Percentiles rank a stretch among this genome's conserved stretches.
These are phyloP conservation scores for Biscogniauxia marginata DNA, from an alignment of 2,329 filamentous ascomycete genomes.

Conservation along the genomic window DNA sequence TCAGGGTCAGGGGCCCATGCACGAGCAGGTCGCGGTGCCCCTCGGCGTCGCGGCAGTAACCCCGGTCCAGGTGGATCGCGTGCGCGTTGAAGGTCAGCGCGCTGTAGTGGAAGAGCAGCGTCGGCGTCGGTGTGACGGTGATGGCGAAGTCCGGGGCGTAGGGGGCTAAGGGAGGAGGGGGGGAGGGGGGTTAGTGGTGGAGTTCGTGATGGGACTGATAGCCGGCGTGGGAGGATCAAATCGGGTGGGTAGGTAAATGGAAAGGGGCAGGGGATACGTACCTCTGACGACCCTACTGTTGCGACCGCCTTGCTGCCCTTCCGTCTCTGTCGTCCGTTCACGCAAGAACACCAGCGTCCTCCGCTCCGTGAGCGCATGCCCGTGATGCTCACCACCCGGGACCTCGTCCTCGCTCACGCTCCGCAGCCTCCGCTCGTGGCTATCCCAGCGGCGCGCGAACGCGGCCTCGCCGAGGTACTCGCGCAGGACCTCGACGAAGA, in stretches of 20 bases:
- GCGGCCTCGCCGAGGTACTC: constrained; percentile 37
- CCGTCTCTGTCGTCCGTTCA: constrained; percentile 14
- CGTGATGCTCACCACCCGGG: constrained; percentile 1
- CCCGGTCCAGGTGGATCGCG: constrained; percentile 77
- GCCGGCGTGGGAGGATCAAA: no score
- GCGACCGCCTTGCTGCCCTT: constrained; percentile 6
- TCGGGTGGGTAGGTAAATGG: neutral
- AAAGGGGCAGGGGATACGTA: constrained; percentile 11
- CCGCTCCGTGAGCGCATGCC: constrained; percentile 45
- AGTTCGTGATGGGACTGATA: no score
- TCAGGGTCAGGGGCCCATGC: constrained; percentile 80
- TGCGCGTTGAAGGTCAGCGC: constrained; percentile 93
- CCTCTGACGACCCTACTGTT: constrained; percentile 23
- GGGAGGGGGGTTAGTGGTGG: constrained; percentile 1
- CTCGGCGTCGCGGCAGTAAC: constrained; percentile 69
- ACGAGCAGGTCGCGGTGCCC: constrained; percentile 75
- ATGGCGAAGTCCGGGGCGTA: constrained; percentile 41
- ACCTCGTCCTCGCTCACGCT: neutral
- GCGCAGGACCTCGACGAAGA: constrained; percentile 52
- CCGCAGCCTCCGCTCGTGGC: constrained; percentile 6
- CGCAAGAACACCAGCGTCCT: constrained; percentile 54
- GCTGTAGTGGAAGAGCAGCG: constrained; percentile 84
- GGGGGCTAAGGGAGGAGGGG: constrained; percentile 28
- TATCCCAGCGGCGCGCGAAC: constrained; percentile 8
- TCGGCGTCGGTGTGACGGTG: constrained; percentile 62